A percentile compares a stretch with the other conserved stretches of the same genome.
These are phyloP conservation scores for Xylaria bambusicola DNA, from an alignment of 495 filamentous ascomycete genomes.

Conservation along the genomic window DNA sequence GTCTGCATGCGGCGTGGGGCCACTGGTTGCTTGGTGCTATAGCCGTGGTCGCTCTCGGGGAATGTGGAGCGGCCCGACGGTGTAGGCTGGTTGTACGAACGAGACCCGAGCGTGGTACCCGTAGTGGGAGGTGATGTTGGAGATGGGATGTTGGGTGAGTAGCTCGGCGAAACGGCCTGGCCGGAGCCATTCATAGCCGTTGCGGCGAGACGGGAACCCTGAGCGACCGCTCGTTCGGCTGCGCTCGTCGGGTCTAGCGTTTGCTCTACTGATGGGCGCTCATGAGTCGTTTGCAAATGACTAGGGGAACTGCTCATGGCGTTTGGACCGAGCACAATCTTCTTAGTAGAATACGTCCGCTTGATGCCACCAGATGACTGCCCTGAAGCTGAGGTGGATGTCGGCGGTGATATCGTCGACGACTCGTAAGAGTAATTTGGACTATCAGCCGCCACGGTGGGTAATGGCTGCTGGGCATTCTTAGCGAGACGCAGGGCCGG, in stretches of 20 bases:
- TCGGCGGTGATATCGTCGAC: constrained; percentile 51
- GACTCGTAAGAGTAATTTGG: constrained; percentile 45
- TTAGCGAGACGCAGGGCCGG: constrained; percentile 88
- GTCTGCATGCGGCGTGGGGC: constrained; percentile 53
- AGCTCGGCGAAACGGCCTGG: constrained; percentile 55
- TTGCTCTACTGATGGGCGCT: constrained; percentile 58
- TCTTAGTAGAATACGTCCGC: constrained; percentile 87
- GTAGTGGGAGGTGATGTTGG: constrained; percentile 78
- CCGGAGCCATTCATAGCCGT: constrained; percentile 69
- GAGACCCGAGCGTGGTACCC: constrained; percentile 55
- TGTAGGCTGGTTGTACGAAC: constrained; percentile 53
- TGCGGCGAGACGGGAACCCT: constrained; percentile 74
- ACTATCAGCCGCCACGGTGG: constrained; percentile 49
- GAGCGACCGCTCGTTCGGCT: constrained; percentile 62
- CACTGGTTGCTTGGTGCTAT: constrained; percentile 43
- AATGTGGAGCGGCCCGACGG: constrained; percentile 51
- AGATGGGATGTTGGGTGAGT: constrained; percentile 76
- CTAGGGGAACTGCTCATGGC: constrained; percentile 74
- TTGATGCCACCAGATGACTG: constrained; percentile 59
- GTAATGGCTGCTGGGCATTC: constrained; percentile 85
- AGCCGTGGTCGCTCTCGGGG: constrained; percentile 50
- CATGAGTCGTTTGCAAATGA: constrained; percentile 61
- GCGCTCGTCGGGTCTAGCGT: constrained; percentile 55
- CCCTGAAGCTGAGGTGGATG: constrained; percentile 49
- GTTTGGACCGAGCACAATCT: constrained; percentile 77